A percentile compares a stretch with the other conserved stretches of the same genome.
Evolutionary conservation across 352 stramenopile species (phyloP).

Genomic region (Pythium phragmitis): DNA sequence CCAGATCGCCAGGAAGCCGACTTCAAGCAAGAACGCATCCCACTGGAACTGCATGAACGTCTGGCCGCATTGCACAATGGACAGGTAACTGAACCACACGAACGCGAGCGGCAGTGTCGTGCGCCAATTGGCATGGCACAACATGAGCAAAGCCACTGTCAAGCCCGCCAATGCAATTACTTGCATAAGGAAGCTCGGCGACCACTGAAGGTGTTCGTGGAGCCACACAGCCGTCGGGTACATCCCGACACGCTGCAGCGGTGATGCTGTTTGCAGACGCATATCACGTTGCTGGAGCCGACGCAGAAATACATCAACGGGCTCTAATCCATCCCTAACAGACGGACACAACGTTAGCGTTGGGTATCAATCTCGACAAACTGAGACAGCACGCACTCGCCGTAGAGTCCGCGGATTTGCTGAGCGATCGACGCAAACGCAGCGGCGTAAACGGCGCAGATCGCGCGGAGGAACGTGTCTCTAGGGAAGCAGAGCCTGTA

Average conservation of each 20-base stretch:
- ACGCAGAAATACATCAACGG: constrained; percentile 52
- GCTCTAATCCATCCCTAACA: constrained; percentile 51
- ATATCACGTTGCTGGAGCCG: constrained; percentile 30
- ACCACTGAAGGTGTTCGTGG: constrained; percentile 41
- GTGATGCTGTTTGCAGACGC: constrained; percentile 15
- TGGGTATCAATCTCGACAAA: constrained; percentile 7
- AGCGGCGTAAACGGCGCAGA: constrained; percentile 46
- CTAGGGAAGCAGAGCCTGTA: constrained; percentile 33
- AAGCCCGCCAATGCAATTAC: constrained; percentile 39
- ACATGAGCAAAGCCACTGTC: constrained; percentile 31
- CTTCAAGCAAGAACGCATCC: constrained; percentile 91
- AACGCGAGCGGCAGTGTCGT: constrained; percentile 34
- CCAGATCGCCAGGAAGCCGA: constrained; percentile 66
- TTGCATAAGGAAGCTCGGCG: constrained; percentile 50
- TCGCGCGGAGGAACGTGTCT: constrained; percentile 37
- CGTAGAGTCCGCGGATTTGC: constrained; percentile 83
- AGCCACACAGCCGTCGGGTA: constrained; percentile 65
- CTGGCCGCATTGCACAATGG: constrained; percentile 72
- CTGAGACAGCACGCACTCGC: constrained; percentile 42
- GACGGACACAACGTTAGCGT: background rate
- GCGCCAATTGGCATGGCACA: constrained; percentile 32
- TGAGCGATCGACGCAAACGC: constrained; percentile 82
- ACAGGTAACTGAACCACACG: constrained; percentile 72
- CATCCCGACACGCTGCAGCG: constrained; percentile 22
- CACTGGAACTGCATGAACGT: constrained; percentile 93